phyloP scores from a whole-genome alignment of 768 basidiomycete genomes.

The Phylloporus scabripes region DNA sequence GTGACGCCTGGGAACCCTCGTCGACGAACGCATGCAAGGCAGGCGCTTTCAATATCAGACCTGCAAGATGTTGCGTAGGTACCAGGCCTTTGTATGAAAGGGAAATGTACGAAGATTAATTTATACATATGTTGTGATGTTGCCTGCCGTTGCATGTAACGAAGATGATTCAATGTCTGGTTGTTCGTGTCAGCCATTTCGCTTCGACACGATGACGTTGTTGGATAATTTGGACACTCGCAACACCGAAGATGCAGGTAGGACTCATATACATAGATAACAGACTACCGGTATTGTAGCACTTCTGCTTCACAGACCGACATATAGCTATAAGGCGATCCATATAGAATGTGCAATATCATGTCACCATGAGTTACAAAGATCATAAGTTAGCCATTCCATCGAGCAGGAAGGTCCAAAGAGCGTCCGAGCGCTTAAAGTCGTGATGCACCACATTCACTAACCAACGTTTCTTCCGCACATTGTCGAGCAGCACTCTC shows the following conservation, averaged over 20 bases:
- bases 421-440: conserved; percentile 67
- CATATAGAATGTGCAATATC: too few species aligned
- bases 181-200: not conserved
- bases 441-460: conserved; percentile 93
- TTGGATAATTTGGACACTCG: not conserved
- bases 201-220: not conserved
- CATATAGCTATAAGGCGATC: not conserved
- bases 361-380: not conserved
- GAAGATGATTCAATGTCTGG: not conserved
- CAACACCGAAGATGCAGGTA: too few species aligned
- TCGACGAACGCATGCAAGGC: conserved; percentile 28
- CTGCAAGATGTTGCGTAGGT: conserved; percentile 23
- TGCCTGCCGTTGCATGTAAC: not conserved
- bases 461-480: conserved; percentile 78
- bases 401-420: conserved; percentile 81
- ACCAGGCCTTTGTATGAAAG: not conserved
- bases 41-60: conserved; percentile 28
- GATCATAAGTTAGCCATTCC: not conserved
- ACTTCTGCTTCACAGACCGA: not conserved
- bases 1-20: conserved; percentile 30
- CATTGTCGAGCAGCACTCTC: conserved; percentile 62
- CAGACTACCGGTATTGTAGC: too few species aligned
- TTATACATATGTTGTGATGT: conserved; percentile 11
- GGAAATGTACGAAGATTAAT: conserved; percentile 2
- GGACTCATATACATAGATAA: too few species aligned